Conservation (phyloP, 2,329 filamentous ascomycete genomes). For the Penicillium sp. region DNA sequence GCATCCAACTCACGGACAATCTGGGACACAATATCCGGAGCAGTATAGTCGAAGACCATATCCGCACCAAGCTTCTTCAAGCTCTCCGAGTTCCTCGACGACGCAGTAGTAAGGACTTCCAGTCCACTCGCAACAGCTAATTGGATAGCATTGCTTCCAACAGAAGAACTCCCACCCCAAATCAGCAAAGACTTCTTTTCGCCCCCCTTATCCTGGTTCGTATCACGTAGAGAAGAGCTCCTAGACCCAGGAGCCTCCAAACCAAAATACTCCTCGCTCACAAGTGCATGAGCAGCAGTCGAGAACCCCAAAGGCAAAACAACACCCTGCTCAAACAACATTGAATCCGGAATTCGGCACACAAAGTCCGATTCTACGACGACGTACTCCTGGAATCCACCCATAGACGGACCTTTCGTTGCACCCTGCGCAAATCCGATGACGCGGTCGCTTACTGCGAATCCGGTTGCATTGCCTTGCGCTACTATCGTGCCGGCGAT, state of each 20-base stretch:
- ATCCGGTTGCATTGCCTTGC: slow-evolving; percentile 7
- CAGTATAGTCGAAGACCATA: slow-evolving; percentile 48
- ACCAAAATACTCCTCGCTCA: slow-evolving; percentile 20
- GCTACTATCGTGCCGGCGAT: slow-evolving; percentile 42
- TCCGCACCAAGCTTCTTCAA: slow-evolving; percentile 48
- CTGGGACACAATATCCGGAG: slow-evolving; percentile 9
- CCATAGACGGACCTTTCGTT: slow-evolving; percentile 4
- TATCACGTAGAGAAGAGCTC: not conserved
- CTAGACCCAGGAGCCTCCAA: slow-evolving; percentile 22
- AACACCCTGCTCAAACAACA: slow-evolving; percentile 31
- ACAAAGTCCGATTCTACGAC: slow-evolving; percentile 19
- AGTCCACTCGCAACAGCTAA: slow-evolving; percentile 43
- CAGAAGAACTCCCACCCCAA: slow-evolving; percentile 55
- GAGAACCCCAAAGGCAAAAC: slow-evolving; percentile 37
- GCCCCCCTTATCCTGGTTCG: not conserved
- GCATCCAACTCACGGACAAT: slow-evolving; percentile 14
- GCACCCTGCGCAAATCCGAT: slow-evolving; percentile 10
- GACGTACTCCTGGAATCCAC: slow-evolving; percentile 30
- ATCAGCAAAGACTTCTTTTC: not conserved
- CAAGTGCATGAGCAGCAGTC: slow-evolving; percentile 36
- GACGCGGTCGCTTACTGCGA: slow-evolving; percentile 15
- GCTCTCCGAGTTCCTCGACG: slow-evolving; percentile 46
- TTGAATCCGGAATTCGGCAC: slow-evolving; percentile 25
- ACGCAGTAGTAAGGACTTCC: slow-evolving; percentile 42
- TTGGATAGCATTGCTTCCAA: slow-evolving; percentile 50